phyloP scores from a whole-genome alignment of 495 filamentous ascomycete species.

The Penicillium ochrochloron region DNA sequence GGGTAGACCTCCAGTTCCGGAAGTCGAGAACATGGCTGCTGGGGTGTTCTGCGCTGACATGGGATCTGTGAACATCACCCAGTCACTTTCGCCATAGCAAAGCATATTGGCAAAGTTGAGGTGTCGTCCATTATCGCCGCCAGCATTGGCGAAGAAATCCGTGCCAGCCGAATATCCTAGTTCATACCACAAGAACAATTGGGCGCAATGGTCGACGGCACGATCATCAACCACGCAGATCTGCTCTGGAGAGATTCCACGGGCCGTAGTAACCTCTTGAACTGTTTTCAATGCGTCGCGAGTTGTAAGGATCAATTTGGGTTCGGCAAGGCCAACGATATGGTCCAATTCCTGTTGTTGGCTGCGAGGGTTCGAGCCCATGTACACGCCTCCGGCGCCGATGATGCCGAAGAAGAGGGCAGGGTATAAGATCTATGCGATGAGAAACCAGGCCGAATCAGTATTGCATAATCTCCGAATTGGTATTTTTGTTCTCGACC shows the following conservation, averaged over 20 bases:
- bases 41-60: conserved; percentile 50
- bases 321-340: conserved; percentile 34
- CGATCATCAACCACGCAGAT: conserved; percentile 55
- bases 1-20: conserved; percentile 63
- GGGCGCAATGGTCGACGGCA: conserved; percentile 40
- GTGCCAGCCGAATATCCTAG: conserved; percentile 29
- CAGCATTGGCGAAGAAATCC: conserved; percentile 24
- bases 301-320: conserved; percentile 40
- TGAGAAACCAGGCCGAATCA: conserved; percentile 10
- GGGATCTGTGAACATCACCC: conserved; percentile 56
- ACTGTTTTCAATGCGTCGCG: conserved; percentile 31
- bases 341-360: conserved; percentile 40
- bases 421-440: conserved; percentile 51
- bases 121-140: conserved; percentile 24
- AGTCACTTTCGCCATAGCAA: conserved; percentile 55
- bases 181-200: conserved; percentile 37
- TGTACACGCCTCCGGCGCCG: conserved; percentile 49
- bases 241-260: conserved; percentile 51
- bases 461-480: conserved; percentile 16
- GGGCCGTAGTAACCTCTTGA: conserved; percentile 30
- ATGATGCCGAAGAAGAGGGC: conserved; percentile 53
- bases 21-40: conserved; percentile 58
- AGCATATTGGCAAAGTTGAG: conserved; percentile 51
- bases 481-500: not conserved
- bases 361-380: conserved; percentile 44